Evolutionary conservation across 2,329 filamentous ascomycete genomes (phyloP), one percentile per base, ranked within the genome.

Genomic region (Colletotrichum neosansevieriae): DNA sequence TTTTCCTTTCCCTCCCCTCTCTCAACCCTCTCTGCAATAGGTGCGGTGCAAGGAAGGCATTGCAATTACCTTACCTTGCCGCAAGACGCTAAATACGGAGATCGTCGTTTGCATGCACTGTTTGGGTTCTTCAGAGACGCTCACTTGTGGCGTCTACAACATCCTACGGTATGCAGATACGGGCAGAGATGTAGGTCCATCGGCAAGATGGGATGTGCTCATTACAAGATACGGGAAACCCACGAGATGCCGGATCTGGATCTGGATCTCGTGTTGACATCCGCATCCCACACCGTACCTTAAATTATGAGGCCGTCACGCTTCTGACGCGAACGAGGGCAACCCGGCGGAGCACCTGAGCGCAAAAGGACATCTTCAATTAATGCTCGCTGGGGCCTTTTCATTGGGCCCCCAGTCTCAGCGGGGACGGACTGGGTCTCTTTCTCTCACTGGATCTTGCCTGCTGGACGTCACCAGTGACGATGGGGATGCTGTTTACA

Each of bases 61-160:
- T 11, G 44, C 58, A 59, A 58, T 24, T 24, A 4, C 24, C 24
- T 44, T 59, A 59, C 54, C 65, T 44, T 65, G 61, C 61, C 61
- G 49, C 42, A 60, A n/a, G 49, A 54, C 61, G 56, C 66, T 68
- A 24, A 66, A 68, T 21, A 56, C 61, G 19, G 47, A 13, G 65
- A 68, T 68, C 65, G 56, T 29, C 60, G 42, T 57, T 47, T 68
- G 13, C 38, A 63, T 68, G 65, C 60, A 68, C 65, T 59, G 38
- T 65, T 64, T 68, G 38, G 65, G 60, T 68, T 68, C 65, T 68
- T 65, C 65, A 68, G 53, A 68, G 65, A 68, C 54, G 60, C 65
- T 65, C 60, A 47, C 54, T 68, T 56, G 54, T 65, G 61, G 61
- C 66, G 65, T 53, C 53, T 6, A 50, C 12, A 51, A 21, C 19